Conservation (phyloP, 805 yeast species). For the Candida berthetii region DNA sequence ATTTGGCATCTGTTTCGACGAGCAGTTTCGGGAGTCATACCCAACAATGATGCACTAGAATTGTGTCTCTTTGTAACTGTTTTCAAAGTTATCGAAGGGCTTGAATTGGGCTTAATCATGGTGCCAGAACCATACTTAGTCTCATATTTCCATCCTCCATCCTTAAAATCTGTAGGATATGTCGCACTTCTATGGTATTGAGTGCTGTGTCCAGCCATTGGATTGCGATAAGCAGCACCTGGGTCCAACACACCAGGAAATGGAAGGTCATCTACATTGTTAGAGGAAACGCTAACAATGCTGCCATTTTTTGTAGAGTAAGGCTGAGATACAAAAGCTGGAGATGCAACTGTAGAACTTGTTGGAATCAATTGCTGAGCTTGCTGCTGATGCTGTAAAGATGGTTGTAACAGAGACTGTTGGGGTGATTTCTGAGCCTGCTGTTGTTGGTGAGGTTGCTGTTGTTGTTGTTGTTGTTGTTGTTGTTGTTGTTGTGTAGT, state of each 20-base stretch:
- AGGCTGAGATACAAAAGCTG: not conserved
- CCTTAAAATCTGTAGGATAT: not conserved
- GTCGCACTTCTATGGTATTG: not conserved
- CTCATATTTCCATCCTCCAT: not conserved
- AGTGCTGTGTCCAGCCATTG: not conserved
- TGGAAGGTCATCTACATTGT: not conserved
- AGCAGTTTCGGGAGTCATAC: conserved; percentile 39
- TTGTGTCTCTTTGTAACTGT: conserved; percentile 2
- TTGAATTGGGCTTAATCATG: not conserved
- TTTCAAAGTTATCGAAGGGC: conserved; percentile 4
- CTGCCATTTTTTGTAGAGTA: not conserved
- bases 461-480: conserved; percentile 3
- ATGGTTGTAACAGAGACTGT: not conserved
- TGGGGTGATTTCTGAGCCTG: too few relatives aligned
- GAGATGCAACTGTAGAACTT: not conserved
- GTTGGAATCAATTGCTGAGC: not conserved
- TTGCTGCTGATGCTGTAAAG: not conserved
- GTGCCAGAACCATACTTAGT: not conserved
- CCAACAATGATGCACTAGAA: conserved; percentile 13
- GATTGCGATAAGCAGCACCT: not conserved
- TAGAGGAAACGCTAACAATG: not conserved
- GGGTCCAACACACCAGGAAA: not conserved
- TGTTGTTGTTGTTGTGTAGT: conserved; percentile 3
- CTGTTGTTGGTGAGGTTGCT: conserved; percentile 1
- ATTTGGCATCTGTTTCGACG: conserved; percentile 40